Base-by-base conservation (phyloP, 2,329 filamentous ascomycete genomes). In the Didymella lethalis region DNA sequence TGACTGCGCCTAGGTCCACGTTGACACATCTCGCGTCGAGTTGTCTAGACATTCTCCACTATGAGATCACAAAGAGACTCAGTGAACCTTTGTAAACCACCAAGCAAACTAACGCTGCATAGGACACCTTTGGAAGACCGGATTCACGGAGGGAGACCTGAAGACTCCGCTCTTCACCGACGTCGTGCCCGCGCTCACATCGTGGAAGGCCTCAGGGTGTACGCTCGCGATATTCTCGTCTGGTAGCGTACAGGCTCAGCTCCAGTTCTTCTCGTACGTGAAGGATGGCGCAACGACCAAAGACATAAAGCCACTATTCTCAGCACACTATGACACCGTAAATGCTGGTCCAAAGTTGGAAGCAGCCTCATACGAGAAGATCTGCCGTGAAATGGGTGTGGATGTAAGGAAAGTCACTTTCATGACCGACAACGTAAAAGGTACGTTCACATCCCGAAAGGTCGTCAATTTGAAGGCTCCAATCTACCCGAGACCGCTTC, bases 231-330 rank as follows among this genome's bases (percentile, higher is more conserved):
- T 95, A 71, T 95, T 93, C 79, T 93, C 90, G 4, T 93, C 90
- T 12, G 91, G 91, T 31, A 93, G 90, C 23, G 89, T 94, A 6
- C 84, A 88, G 20, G 91, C 91, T 14, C 91, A 95, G 81, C 91
- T 92, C 78, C 81, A 94, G 61, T 84, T 94, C 63, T 94, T 94
- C 77, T 82, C 83, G 60, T 86, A 93, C 69, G 78, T 82, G 29
- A 54, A 71, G 50, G 66, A 72, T 45, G 72, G 72, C 29, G 52
- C 65, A 23, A 67, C 59, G 4, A 76, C 84, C 7, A 78, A 83
- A 59, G 76, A 79, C 48, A 66, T 78, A 34, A 77, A 74, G 51
- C 67, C 69, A 23, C 64, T 77, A 26, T 78, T 78, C 59, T 65
- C 66, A 18, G 72, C 68, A 2, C 73, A 77, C 57, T 94, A 92